Conservation (phyloP, 768 basidiomycete species). For the Tulasnella sp. region DNA sequence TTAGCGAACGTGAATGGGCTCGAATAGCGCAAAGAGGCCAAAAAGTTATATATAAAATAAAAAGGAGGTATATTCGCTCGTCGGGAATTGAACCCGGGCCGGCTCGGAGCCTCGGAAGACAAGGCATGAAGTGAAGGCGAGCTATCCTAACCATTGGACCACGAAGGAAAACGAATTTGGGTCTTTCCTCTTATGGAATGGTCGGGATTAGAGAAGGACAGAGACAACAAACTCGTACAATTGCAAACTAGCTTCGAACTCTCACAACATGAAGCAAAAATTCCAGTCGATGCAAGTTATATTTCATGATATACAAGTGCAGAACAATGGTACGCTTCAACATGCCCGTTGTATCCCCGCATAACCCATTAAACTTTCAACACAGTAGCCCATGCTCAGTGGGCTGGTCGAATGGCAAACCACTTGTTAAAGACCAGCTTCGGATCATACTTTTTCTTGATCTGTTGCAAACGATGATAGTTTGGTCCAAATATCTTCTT, state of each 20-base stretch:
- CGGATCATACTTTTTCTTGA: slow-evolving; percentile 37
- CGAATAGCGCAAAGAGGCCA: too few species aligned
- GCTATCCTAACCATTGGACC: slow-evolving; percentile 7
- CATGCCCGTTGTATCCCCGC: too few species aligned
- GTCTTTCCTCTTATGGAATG: background rate
- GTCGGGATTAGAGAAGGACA: background rate
- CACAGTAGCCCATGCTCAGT: background rate
- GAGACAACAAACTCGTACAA: too few species aligned
- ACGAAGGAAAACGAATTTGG: background rate
- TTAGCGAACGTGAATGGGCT: background rate
- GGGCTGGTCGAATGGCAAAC: slow-evolving; percentile 35
- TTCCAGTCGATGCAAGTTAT: too few species aligned
- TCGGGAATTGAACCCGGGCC: slow-evolving; percentile 3
- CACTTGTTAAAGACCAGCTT: slow-evolving; percentile 36
- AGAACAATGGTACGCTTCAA: too few species aligned
- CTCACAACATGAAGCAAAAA: too few species aligned
- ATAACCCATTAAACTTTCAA: background rate
- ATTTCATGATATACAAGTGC: too few species aligned
- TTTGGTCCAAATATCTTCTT: slow-evolving; percentile 31
- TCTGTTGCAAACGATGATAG: slow-evolving; percentile 26
- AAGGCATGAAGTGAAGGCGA: background rate
- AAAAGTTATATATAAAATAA: too few species aligned
- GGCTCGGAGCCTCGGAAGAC: background rate
- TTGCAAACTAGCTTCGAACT: too few species aligned
- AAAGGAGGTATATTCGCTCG: background rate